Conservation (phyloP, 495 filamentous ascomycete species). For the Tetracladium setigerum region DNA sequence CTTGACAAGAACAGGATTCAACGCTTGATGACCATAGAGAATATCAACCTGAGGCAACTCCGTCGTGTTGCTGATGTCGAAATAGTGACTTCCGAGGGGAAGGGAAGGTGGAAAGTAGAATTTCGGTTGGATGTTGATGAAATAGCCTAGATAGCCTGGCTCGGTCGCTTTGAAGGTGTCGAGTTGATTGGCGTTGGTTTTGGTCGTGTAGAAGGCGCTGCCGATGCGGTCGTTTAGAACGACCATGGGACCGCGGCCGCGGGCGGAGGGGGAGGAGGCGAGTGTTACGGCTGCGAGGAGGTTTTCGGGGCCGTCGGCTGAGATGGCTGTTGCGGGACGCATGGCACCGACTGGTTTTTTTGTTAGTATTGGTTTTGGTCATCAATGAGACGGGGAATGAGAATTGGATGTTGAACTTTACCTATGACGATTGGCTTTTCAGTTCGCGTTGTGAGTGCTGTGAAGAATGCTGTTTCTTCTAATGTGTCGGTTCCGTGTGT, state of each 20-base stretch:
- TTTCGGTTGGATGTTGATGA: constrained; percentile 36
- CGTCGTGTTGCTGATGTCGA: constrained; percentile 14
- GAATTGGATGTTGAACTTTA: no score
- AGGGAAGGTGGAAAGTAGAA: constrained; percentile 36
- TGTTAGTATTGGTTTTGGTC: no score
- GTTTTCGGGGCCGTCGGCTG: constrained; percentile 43
- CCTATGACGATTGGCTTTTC: constrained; percentile 36
- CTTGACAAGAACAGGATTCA: no score
- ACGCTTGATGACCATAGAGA: no score
- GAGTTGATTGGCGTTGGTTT: constrained; percentile 42
- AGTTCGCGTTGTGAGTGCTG: constrained; percentile 38
- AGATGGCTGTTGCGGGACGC: constrained; percentile 42
- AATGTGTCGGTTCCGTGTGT: constrained; percentile 46
- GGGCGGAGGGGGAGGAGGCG: constrained; percentile 27
- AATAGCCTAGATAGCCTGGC: constrained; percentile 36
- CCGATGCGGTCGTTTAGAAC: constrained; percentile 45
- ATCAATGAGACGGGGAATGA: no score
- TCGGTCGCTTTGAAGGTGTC: constrained; percentile 43
- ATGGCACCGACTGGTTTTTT: constrained; percentile 33
- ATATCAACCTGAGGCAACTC: no score
- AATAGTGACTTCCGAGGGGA: constrained; percentile 29
- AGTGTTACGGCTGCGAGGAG: constrained; percentile 42
- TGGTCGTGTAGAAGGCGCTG: constrained; percentile 39
- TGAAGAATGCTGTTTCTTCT: constrained; percentile 44
- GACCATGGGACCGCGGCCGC: constrained; percentile 35